Evolutionary conservation across 495 filamentous ascomycete species (phyloP).

Genomic region (Penicillium crystallinum): DNA sequence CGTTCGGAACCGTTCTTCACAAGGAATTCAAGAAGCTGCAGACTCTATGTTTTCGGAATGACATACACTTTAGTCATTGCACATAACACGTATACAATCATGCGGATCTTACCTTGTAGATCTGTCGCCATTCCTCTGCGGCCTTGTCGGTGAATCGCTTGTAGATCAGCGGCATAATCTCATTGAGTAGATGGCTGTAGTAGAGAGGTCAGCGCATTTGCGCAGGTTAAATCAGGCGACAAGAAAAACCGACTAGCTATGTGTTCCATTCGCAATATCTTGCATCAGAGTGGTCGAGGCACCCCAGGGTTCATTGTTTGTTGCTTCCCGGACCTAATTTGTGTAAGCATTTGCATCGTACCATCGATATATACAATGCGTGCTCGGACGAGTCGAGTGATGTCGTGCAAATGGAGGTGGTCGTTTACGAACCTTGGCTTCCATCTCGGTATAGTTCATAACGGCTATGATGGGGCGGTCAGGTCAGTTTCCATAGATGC

Average conservation of each 20-base stretch:
- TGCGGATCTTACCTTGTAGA: conserved; percentile 69
- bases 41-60: conserved; percentile 44
- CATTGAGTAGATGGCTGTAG: conserved; percentile 85
- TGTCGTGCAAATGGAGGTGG: conserved; percentile 8
- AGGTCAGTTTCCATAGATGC: conserved; percentile 6
- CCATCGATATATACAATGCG: neutral
- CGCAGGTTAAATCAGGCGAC: neutral
- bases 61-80: neutral
- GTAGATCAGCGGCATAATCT: conserved; percentile 99
- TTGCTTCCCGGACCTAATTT: conserved; percentile 81
- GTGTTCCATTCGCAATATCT: conserved; percentile 96
- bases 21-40: conserved; percentile 94
- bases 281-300: conserved; percentile 88
- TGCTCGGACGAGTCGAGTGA: neutral
- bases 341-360: conserved; percentile 23
- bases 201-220: conserved; percentile 7
- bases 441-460: conserved; percentile 99
- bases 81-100: neutral
- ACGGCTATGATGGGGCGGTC: conserved; percentile 58
- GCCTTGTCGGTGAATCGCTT: conserved; percentile 98
- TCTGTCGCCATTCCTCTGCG: conserved; percentile 98
- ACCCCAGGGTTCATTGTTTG: conserved; percentile 97
- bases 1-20: conserved; percentile 98
- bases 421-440: conserved; percentile 70
- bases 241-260: conserved; percentile 76